These are phyloP conservation scores for Ogataea saltuana DNA, from an alignment of 805 yeast species.

Conservation along the genomic window DNA sequence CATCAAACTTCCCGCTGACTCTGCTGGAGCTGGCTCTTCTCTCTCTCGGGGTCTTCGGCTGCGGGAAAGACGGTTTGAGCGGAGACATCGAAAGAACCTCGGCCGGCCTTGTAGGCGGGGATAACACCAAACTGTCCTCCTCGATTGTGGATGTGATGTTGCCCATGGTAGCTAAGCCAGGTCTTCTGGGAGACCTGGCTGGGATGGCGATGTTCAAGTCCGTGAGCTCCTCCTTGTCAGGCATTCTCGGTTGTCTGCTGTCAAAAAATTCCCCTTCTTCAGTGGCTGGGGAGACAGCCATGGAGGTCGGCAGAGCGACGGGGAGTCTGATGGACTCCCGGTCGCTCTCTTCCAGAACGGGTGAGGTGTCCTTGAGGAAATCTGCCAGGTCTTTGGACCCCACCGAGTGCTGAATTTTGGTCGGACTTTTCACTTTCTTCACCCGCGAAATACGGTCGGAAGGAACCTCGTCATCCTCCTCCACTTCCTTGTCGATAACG, in stretches of 20 bases:
- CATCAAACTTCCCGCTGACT: conserved; percentile 32
- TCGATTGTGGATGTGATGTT: conserved; percentile 5
- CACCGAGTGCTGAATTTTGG: conserved; percentile 17
- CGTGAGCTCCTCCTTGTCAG: conserved; percentile 30
- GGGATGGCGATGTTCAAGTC: conserved; percentile 31
- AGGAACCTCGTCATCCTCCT: conserved; percentile 15
- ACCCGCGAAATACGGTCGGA: conserved; percentile 23
- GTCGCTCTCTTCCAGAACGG: conserved; percentile 24
- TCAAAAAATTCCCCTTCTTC: not conserved
- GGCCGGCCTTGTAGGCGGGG: too few species aligned
- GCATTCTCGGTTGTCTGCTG: conserved; percentile 21
- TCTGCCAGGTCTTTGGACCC: conserved; percentile 17
- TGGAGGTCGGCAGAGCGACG: conserved; percentile 23
- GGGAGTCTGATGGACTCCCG: conserved; percentile 25
- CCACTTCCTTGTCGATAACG: conserved; percentile 28
- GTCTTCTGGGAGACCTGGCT: conserved; percentile 36
- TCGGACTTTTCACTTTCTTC: conserved; percentile 18
- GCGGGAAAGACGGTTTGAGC: not conserved
- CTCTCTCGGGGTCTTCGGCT: too few species aligned
- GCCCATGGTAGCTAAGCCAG: conserved; percentile 12
- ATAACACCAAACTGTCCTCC: too few species aligned
- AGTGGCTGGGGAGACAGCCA: not conserved
- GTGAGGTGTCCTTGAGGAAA: conserved; percentile 17
- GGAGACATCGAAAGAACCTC: not conserved
- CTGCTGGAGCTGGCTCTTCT: conserved; percentile 16